Conservation (phyloP, 805 yeast species). For the Pichia phayaonensis region DNA sequence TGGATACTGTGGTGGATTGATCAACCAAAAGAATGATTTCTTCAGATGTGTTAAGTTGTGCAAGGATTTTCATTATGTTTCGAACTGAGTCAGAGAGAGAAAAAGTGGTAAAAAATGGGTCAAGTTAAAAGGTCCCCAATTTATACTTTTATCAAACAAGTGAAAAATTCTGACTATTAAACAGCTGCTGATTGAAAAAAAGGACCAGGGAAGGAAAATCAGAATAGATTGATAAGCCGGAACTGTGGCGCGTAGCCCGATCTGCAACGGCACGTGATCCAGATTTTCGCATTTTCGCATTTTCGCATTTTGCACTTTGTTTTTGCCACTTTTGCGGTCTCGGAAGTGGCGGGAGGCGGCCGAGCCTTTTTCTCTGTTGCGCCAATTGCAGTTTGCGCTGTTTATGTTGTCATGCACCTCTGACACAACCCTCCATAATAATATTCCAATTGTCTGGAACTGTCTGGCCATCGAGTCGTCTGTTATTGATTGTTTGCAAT, state of each 20-base stretch:
- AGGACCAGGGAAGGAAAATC: background rate
- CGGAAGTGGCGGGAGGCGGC: background rate
- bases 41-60: conserved; percentile 6
- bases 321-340: too few relatives aligned
- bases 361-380: background rate
- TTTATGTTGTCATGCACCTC: too few relatives aligned
- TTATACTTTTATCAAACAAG: background rate
- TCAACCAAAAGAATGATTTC: conserved; percentile 7
- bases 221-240: background rate
- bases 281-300: background rate
- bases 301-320: too few relatives aligned
- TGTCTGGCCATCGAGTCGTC: too few relatives aligned
- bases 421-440: too few relatives aligned
- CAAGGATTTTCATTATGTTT: conserved; percentile 3
- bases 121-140: too few relatives aligned
- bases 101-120: background rate
- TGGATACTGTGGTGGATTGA: conserved; percentile 4
- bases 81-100: background rate
- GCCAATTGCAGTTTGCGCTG: too few relatives aligned
- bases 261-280: background rate
- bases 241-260: background rate
- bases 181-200: background rate
- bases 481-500: too few relatives aligned
- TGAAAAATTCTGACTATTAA: background rate
- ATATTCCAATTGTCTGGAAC: too few relatives aligned